Evolutionary conservation across 768 basidiomycete species (phyloP), one percentile per base, ranked within the genome.

Genomic region (Termitomyces sp.): DNA sequence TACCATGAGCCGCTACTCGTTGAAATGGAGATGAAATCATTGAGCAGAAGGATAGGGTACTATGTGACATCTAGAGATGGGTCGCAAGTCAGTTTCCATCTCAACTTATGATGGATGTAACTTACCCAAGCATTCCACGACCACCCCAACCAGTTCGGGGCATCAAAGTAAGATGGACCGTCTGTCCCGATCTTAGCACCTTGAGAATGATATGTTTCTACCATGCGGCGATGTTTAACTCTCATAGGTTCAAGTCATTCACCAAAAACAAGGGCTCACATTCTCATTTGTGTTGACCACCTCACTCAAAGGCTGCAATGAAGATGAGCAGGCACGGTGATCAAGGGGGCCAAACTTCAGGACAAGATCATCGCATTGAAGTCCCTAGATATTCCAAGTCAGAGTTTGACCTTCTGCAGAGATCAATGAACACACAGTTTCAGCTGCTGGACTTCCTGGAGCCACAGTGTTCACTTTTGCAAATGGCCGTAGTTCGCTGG

Each of bases 71-170:
- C 87, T 88, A 18, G 22, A 33, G 28, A 50, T 36, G 48, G 54
- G 60, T 52, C 18, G 63, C 51, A 59, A 65, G 61, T 52, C 38
- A 28, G 36, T 40, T 61, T 20, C n/a, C n/a, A 8, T 11, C 58
- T 52, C 40, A 42, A 15, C 35, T 12, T 51, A 2, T 8, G 46
- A 22, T 46, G 44, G 38, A 24, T 59, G 22, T 49, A 18, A 72
- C 86, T 67, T 63, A 92, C 89, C 94, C 94, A 46, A 97, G 76
- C 71, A 89, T 78, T 9, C 94, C 94, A 61, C 92, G 79, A 11
- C 94, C 94, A 63, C 92, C 93, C 94, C 94, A 97, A 7, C 88
- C 88, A 59, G 80, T 84, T 54, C 84, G 74, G 7, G 93, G 92
- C 3, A 78, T 87, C 46, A 94, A 75, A n/a, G 73, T 80, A 60